Evolutionary conservation across 176 grass and related monocot genomes (phyloP), one percentile per base, ranked within the genome.

Genomic region (Musa acuminata): DNA sequence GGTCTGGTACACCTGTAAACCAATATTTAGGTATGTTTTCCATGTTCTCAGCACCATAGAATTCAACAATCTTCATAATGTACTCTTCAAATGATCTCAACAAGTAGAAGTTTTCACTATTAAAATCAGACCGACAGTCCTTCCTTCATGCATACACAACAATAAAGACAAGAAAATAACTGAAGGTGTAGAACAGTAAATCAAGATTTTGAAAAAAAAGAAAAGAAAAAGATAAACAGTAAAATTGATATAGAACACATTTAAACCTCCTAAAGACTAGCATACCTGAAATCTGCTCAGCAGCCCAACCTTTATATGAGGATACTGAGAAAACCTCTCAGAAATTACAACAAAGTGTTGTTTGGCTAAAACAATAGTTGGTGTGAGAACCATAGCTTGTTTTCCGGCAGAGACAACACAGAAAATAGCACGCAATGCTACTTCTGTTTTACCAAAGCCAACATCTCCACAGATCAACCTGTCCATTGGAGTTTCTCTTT

Each of bases 391-490:
- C 90, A 97, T 93, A 73, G 93, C 93, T 87, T 97, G 93, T 81
- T 87, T 81, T 52, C 90, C 87, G 53, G 87, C 79, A 75, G 89
- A 92, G 73, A 93, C 80, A 76, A 98, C 87, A 80, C 81, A 89
- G 79, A 91, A 98, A 73, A 91, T 93, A 23, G 90, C 90, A 65
- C 94, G 90, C 72, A 98, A 71, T 74, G 94, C 94, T 43, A 98
- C 94, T 85, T 98, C 90, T 0, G 90, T 98, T 89, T 98, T 98
- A 51, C 94, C 94, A 82, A 98, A 98, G 49, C 94, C 94, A 81
- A 98, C 94, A 90, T 98, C 94, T 73, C 94, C 94, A 73, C 90
- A 98, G 59, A 98, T 97, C 69, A 97, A 81, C 79, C 93, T 92
- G 77, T 97, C 93, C 93, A 97, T 97, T 50, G 94, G 94, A 62